Percentiles rank a stretch among this genome's conserved stretches.
These are phyloP conservation scores for Endocalyx cinctus DNA, from an alignment of 2,329 filamentous ascomycete species.

Conservation along the genomic window DNA sequence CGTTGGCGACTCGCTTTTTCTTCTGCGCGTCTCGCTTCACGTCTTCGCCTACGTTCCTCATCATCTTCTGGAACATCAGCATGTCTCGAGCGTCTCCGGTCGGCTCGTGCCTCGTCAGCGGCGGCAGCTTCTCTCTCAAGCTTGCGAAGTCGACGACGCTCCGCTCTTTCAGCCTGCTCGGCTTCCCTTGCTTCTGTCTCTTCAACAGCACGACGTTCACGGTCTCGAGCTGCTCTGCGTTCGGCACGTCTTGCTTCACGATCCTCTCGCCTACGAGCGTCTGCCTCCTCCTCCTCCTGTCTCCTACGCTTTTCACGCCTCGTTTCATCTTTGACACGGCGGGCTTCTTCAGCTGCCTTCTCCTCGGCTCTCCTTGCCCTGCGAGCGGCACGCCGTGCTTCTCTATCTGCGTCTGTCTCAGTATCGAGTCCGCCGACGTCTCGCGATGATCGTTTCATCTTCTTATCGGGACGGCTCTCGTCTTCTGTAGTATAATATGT, in stretches of 20 bases:
- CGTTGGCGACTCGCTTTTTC: conserved; percentile 37
- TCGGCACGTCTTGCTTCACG: conserved; percentile 56
- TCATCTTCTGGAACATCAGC: conserved; percentile 44
- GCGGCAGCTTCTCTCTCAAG: conserved; percentile 41
- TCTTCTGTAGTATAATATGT: conserved; percentile 49
- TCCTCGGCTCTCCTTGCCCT: conserved; percentile 54
- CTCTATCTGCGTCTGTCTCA: conserved; percentile 52
- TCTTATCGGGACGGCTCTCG: conserved; percentile 36
- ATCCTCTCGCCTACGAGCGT: conserved; percentile 50
- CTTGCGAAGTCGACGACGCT: conserved; percentile 33
- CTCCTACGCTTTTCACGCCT: conserved; percentile 51
- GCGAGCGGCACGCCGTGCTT: conserved; percentile 60
- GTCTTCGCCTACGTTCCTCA: conserved; percentile 49
- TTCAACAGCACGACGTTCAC: conserved; percentile 46
- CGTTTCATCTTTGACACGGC: conserved; percentile 52
- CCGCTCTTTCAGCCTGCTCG: conserved; percentile 35
- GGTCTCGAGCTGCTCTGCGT: conserved; percentile 42
- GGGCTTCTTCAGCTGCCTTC: conserved; percentile 48
- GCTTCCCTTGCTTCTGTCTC: conserved; percentile 35
- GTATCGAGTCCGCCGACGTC: conserved; percentile 45
- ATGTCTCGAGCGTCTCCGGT: conserved; percentile 44
- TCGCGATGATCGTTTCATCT: conserved; percentile 28
- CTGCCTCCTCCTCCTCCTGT: conserved; percentile 51
- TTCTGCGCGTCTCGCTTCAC: conserved; percentile 46
- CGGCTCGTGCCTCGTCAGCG: conserved; percentile 39